Base-by-base conservation (phyloP, 2,329 filamentous ascomycete genomes). In the Trichoderma sp. region DNA sequence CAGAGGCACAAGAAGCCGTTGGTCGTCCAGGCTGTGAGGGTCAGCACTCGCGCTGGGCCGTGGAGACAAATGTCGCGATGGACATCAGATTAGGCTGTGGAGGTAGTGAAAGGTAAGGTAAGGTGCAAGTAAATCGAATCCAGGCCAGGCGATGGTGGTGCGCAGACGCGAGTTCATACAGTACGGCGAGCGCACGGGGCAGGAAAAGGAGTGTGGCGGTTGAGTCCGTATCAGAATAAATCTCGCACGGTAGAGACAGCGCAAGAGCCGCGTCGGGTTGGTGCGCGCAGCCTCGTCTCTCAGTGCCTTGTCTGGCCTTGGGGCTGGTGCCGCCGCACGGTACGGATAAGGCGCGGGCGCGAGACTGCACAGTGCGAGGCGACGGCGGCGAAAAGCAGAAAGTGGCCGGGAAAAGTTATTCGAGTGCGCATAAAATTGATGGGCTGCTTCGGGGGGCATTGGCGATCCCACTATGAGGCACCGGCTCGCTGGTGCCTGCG, bases 61-160 rank as follows among this genome's bases (percentile, higher is more conserved):
- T 76, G 75, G 75, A 74, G 74, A 75, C 75, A 59, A 72, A 73
- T 71, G 73, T 75, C 73, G 74, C 75, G 73, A 76, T 74, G 74
- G 73, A 74, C 73, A 74, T 75, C 71, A 68, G 73, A 74, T 73
- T 72, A 71, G 68, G 71, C 70, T 73, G 74, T 74, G 73, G 70
- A 73, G 74, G 73, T 66, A 67, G 59, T 70, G 67, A 72, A 73
- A 72, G 71, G 64, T 66, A 43, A 71, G 43, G 70, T 64, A 70
- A 73, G 73, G 72, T 70, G 64, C 71, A 59, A 47, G 65, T 59
- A 43, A 74, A 71, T 66, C 63, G 68, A 59, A 59, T 34, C 30
- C 28, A 59, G 30, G 69, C 57, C 28, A 59, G 57, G 69, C 68
- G 73, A 61, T 66, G 43, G 66, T 70, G 47, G 71, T 72, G 71